Percentiles rank a stretch among this genome's conserved stretches.
These are phyloP conservation scores for Globisporangium polare DNA, from an alignment of 352 stramenopile species.

Conservation along the genomic window DNA sequence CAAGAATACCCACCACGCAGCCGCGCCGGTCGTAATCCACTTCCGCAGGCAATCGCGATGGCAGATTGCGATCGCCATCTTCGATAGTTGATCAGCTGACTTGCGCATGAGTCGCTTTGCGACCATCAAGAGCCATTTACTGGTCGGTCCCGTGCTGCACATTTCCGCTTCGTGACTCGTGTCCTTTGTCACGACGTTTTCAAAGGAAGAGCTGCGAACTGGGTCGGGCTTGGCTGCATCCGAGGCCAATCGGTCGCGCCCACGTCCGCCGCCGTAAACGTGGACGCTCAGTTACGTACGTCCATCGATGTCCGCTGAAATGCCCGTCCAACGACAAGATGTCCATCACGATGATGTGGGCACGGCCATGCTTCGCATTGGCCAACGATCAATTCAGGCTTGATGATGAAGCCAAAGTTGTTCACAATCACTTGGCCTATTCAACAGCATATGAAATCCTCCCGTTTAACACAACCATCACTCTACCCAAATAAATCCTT, in stretches of 20 bases:
- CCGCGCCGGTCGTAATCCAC: neutral
- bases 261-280: neutral
- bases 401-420: slow-evolving; percentile 6
- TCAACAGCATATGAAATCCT: neutral
- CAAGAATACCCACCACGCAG: neutral
- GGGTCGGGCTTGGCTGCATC: too few relatives aligned
- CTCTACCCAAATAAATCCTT: neutral
- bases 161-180: too few relatives aligned
- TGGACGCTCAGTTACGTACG: neutral
- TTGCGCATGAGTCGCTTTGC: too few relatives aligned
- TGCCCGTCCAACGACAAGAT: neutral
- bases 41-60: too few relatives aligned
- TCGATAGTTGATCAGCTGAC: too few relatives aligned
- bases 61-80: neutral
- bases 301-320: neutral
- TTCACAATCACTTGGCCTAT: neutral
- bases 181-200: too few relatives aligned
- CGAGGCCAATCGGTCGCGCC: neutral
- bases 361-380: neutral
- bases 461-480: slow-evolving; percentile 1
- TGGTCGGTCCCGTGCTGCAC: too few relatives aligned
- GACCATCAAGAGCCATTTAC: too few relatives aligned
- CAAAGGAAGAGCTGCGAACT: neutral
- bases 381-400: neutral
- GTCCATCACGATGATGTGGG: neutral